These are phyloP conservation scores for Fistulinella cinereoalba DNA, from an alignment of 1,284 basidiomycete genomes.

Conservation along the genomic window DNA sequence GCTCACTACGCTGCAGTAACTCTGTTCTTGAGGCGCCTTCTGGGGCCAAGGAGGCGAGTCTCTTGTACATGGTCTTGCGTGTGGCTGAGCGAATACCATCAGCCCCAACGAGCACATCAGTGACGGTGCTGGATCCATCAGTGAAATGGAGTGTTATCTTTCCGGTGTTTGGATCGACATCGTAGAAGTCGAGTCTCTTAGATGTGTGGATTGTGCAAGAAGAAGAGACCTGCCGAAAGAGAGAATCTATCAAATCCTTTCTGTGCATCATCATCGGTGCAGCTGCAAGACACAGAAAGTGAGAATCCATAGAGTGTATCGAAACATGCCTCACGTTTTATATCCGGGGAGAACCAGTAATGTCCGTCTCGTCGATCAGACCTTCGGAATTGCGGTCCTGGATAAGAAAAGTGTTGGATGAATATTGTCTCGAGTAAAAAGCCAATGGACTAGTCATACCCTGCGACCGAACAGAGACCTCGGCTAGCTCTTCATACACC, in stretches of 20 bases:
- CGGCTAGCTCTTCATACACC: constrained; percentile 19
- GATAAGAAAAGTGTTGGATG: background rate
- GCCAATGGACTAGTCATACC: too few relatives aligned
- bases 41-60: constrained; percentile 3
- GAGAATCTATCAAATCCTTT: constrained; percentile 33
- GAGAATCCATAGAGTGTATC: background rate
- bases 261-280: constrained; percentile 32
- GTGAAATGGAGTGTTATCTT: constrained; percentile 30
- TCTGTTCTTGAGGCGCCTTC: constrained; percentile 6
- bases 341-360: constrained; percentile 15
- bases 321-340: constrained; percentile 9
- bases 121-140: constrained; percentile 30
- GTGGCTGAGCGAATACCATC: constrained; percentile 25
- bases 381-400: constrained; percentile 20
- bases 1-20: constrained; percentile 13
- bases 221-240: constrained; percentile 27
- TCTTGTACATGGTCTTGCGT: constrained; percentile 20
- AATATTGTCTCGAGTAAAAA: too few relatives aligned
- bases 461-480: constrained; percentile 5
- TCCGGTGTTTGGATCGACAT: constrained; percentile 7
- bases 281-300: constrained; percentile 12
- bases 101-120: constrained; percentile 37
- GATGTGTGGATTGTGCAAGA: constrained; percentile 32
- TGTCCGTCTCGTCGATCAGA: constrained; percentile 28
- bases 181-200: constrained; percentile 31